A percentile compares a stretch with the other conserved stretches of the same genome.
These are phyloP conservation scores for Lentinula sp. DNA, from an alignment of 768 basidiomycete genomes.

Conservation along the genomic window DNA sequence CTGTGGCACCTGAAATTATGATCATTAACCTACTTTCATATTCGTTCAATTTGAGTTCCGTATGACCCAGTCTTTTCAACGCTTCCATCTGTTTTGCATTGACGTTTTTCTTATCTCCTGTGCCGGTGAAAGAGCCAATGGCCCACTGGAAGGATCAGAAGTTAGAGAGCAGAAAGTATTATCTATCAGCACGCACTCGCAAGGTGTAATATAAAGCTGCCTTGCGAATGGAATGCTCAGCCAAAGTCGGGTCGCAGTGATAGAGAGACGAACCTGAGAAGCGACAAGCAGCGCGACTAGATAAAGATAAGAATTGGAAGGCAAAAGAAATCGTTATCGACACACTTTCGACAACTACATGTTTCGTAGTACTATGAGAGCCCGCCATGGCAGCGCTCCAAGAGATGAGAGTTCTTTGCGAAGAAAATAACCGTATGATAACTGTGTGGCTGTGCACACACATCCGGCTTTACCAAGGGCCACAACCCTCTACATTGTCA, in stretches of 20 bases:
- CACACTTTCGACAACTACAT: slow-evolving; percentile 1
- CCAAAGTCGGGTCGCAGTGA: background rate
- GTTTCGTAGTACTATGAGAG: background rate
- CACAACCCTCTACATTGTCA: background rate
- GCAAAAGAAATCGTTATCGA: background rate
- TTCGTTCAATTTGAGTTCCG: slow-evolving; percentile 74
- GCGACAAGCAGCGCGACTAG: slow-evolving; percentile 40
- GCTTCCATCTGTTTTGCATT: slow-evolving; percentile 68
- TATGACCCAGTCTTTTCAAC: slow-evolving; percentile 65
- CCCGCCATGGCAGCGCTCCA: background rate
- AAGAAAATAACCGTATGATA: background rate
- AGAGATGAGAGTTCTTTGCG: background rate
- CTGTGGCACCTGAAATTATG: background rate
- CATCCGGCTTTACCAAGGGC: background rate
- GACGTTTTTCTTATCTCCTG: slow-evolving; percentile 50
- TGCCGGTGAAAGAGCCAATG: slow-evolving; percentile 41
- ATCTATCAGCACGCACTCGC: slow-evolving; percentile 35
- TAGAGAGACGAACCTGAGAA: slow-evolving; percentile 37
- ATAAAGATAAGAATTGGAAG: background rate
- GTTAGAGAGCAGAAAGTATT: background rate
- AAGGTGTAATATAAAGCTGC: slow-evolving; percentile 76
- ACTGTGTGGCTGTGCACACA: background rate
- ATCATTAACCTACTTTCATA: slow-evolving; percentile 66
- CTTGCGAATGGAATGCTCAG: slow-evolving; percentile 30
- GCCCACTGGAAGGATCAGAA: slow-evolving; percentile 47